phyloP scores from a whole-genome alignment of 2,329 filamentous ascomycete genomes.

The Lachnellula arida region DNA sequence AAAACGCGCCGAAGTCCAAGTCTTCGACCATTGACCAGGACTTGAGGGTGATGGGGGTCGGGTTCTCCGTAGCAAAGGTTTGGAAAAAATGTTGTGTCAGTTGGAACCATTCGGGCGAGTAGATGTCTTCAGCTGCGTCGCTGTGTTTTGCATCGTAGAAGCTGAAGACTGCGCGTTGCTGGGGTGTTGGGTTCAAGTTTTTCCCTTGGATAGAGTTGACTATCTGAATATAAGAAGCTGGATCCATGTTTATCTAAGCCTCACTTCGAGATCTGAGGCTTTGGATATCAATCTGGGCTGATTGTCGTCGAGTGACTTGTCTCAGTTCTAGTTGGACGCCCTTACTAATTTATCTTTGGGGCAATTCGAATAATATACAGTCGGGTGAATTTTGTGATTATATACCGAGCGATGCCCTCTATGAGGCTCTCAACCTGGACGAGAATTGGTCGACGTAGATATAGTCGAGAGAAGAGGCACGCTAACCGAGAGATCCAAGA shows the following conservation, averaged over 20 bases:
- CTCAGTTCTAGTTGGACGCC: too few species aligned
- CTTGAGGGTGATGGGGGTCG: background rate
- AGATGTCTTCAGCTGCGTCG: slow-evolving; percentile 10
- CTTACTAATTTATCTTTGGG: too few species aligned
- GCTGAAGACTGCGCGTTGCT: slow-evolving; percentile 10
- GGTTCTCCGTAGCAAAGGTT: background rate
- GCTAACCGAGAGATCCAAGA: too few species aligned
- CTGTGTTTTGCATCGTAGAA: slow-evolving; percentile 11
- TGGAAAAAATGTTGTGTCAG: slow-evolving; percentile 4
- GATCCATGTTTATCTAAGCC: background rate
- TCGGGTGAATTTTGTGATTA: too few species aligned
- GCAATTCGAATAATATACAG: too few species aligned
- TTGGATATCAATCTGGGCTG: background rate
- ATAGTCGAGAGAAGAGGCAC: too few species aligned
- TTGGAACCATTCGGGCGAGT: slow-evolving; percentile 10
- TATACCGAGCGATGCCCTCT: too few species aligned
- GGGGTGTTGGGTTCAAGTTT: slow-evolving; percentile 1
- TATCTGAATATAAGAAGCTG: background rate
- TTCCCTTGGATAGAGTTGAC: background rate
- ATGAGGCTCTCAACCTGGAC: too few species aligned
- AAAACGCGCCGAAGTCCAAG: slow-evolving; percentile 9
- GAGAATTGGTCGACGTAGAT: too few species aligned
- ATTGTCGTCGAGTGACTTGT: background rate
- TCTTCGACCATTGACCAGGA: background rate
- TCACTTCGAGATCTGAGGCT: background rate